Conservation (phyloP, 2,329 filamentous ascomycete species). For the Cadophora gregata region DNA sequence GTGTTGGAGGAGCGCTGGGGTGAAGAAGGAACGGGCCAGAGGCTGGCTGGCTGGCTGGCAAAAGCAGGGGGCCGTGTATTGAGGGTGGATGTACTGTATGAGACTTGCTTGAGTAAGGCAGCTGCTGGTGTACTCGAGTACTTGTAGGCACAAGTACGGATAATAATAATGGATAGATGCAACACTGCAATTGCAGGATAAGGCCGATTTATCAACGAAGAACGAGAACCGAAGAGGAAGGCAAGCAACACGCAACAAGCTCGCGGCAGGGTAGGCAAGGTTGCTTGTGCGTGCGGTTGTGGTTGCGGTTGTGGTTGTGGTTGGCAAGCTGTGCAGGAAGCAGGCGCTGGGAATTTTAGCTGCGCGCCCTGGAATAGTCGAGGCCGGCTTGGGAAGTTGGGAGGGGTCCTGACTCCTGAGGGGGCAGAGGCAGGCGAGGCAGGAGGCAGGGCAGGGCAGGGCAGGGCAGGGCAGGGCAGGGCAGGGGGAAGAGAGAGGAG, state of each 20-base stretch:
- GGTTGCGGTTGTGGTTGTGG: too few species aligned
- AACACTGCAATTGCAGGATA: constrained; percentile 3
- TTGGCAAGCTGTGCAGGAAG: not conserved
- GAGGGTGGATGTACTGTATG: not conserved
- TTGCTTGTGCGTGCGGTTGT: too few species aligned
- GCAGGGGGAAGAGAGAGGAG: not conserved
- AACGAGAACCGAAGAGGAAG: not conserved
- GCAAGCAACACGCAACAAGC: constrained; percentile 1
- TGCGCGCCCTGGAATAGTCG: not conserved
- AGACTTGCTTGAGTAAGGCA: not conserved
- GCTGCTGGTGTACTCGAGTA: not conserved
- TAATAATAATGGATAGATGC: not conserved
- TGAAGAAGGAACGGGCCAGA: not conserved
- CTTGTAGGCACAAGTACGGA: too few species aligned
- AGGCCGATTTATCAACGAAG: not conserved
- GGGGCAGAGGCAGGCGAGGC: not conserved
- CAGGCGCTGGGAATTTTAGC: not conserved
- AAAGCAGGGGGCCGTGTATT: constrained; percentile 10
- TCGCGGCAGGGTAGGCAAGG: not conserved
- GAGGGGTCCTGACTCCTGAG: not conserved
- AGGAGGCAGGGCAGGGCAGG: not conserved
- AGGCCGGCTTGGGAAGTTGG: not conserved
- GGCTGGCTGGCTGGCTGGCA: too few species aligned
- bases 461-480: not conserved
- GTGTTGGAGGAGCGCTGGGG: not conserved